Conservation (phyloP, 1,284 basidiomycete genomes). For the Austroboletus novae-zelandiae region DNA sequence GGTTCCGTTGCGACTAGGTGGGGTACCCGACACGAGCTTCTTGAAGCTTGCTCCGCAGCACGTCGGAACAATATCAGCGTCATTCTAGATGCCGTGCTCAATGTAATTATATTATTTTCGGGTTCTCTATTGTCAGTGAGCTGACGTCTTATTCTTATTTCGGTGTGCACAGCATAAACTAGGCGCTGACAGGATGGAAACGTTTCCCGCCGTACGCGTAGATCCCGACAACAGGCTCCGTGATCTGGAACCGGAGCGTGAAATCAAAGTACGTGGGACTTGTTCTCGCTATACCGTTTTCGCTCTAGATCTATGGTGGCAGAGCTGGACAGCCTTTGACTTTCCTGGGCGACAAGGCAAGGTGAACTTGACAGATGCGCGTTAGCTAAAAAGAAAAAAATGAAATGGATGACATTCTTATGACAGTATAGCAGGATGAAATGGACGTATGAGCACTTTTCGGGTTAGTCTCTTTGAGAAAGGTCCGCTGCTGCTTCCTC, state of each 20-base stretch:
- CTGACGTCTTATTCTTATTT: constrained; percentile 9
- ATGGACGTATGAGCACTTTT: constrained; percentile 74
- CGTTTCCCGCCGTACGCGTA: constrained; percentile 74
- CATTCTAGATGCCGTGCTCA: constrained; percentile 75
- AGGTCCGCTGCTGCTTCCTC: not conserved
- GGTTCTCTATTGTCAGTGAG: not conserved
- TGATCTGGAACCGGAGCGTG: constrained; percentile 56
- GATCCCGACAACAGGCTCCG: constrained; percentile 62
- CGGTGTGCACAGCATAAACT: constrained; percentile 60
- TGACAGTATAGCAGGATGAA: constrained; percentile 63
- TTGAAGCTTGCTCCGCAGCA: constrained; percentile 62
- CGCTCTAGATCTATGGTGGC: constrained; percentile 1
- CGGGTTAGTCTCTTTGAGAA: constrained; percentile 45
- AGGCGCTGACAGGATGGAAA: constrained; percentile 81
- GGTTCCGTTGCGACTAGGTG: constrained; percentile 82
- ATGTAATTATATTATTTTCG: constrained; percentile 51
- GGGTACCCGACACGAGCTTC: constrained; percentile 84
- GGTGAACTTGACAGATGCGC: constrained; percentile 38
- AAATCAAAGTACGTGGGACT: constrained; percentile 59
- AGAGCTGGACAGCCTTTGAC: constrained; percentile 88
- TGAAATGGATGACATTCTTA: not conserved
- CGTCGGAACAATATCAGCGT: constrained; percentile 59
- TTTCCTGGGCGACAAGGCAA: constrained; percentile 78
- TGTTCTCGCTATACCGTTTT: not conserved
- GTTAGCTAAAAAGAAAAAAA: not conserved